Conservation (phyloP, 2,329 filamentous ascomycete genomes). For the Colletotrichum eremochloae region DNA sequence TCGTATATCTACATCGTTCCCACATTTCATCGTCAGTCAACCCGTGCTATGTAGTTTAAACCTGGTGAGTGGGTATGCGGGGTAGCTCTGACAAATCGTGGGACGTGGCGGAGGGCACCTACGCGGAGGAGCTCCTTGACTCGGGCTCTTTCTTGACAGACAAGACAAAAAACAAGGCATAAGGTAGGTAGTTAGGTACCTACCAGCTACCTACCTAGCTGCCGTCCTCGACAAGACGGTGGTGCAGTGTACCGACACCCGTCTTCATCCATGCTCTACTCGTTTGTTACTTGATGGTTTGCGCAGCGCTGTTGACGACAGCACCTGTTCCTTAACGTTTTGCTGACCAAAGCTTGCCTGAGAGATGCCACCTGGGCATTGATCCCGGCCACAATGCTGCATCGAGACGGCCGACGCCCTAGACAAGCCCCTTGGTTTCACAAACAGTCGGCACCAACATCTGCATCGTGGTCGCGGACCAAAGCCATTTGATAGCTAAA, state of each 20-base stretch:
- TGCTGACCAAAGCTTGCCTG: not conserved
- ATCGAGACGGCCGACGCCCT: not conserved
- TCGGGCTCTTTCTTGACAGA: not conserved
- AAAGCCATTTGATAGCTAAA: slow-evolving; percentile 38
- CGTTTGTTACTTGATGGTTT: too few relatives aligned
- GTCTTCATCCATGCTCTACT: too few relatives aligned
- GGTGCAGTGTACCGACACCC: too few relatives aligned
- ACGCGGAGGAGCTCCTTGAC: slow-evolving; percentile 21
- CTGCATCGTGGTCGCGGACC: slow-evolving; percentile 10
- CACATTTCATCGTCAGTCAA: not conserved
- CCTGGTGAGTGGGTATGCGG: slow-evolving; percentile 3
- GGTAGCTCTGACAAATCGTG: slow-evolving; percentile 7
- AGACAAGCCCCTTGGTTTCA: not conserved
- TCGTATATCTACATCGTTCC: not conserved
- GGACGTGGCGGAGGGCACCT: not conserved
- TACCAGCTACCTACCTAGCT: too few relatives aligned
- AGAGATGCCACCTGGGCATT: not conserved
- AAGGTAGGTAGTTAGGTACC: too few relatives aligned
- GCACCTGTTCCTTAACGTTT: not conserved
- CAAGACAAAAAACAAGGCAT: not conserved
- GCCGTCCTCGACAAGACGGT: too few relatives aligned
- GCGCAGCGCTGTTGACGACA: too few relatives aligned
- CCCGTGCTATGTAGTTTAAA: not conserved
- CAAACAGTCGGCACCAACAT: not conserved
- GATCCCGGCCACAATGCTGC: not conserved